Evolutionary conservation across 495 filamentous ascomycete genomes (phyloP), one percentile per base, ranked within the genome.

Genomic region (Penicillium psychrofluorescens): DNA sequence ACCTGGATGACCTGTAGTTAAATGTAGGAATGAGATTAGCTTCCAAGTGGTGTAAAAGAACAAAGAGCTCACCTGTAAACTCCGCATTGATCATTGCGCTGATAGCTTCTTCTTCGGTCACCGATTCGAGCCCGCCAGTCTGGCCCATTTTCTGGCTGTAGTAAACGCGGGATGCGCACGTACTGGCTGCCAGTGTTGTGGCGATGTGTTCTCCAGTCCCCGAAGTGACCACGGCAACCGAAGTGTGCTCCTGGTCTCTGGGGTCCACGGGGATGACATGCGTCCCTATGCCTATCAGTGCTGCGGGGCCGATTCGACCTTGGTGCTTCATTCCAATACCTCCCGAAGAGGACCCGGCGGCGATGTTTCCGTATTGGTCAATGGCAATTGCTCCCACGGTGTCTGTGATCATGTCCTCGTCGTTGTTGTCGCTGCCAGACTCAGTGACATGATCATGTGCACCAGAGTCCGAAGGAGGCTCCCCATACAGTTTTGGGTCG

Each of bases 191-290:
- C 67, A 88, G 74, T 1, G 88, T 91, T 1, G 91, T 91, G 6
- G 89, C 88, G 80, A 98, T 96, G 56, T 97, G 92, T 68, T 98
- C 92, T 31, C 92, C 92, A 5, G 92, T 98, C 28, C 92, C 92
- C 52, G 88, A 94, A 11, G 86, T 90, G 8, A 95, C 88, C 29
- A 77, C 77, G 29, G 87, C 90, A 30, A 92, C 85, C 22, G 72
- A 71, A 2, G 79, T 74, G 16, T 67, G 58, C 0, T 85, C 76
- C 2, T 69, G 59, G 51, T 87, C 84, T 32, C 78, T 72, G 2
- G 70, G 67, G 33, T 84, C 77, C 11, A 71, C 63, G 0, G 90
- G 90, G n/a, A 94, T 75, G 9, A 96, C 84, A 41, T 84, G 80
- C 11, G 90, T 90, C 35, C 92, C 92, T 40, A 98, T 77, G 9